phyloP scores from a whole-genome alignment of 1,284 basidiomycete genomes.

The Flammula alnicola region DNA sequence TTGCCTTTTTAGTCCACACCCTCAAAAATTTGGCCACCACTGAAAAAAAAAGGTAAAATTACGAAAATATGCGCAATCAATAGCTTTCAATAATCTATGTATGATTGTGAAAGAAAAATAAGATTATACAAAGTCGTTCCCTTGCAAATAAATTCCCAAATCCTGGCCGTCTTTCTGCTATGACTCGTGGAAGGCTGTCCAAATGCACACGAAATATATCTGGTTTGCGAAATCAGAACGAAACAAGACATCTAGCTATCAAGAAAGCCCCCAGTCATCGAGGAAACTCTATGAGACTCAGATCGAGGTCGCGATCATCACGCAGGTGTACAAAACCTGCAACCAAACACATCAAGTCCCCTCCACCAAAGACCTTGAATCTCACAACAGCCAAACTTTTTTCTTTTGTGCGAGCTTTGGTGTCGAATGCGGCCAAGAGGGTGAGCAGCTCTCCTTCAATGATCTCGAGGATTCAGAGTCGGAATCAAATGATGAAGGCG shows the following conservation, averaged over 20 bases:
- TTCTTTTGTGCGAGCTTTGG: no score
- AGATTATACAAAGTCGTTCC: neutral
- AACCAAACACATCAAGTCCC: constrained; percentile 38
- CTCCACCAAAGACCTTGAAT: constrained; percentile 36
- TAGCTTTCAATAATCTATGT: constrained; percentile 1
- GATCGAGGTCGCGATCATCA: constrained; percentile 36
- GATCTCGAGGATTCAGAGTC: no score
- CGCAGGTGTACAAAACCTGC: constrained; percentile 1
- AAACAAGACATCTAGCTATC: neutral
- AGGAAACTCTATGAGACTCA: constrained; percentile 21
- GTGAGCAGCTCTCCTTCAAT: no score
- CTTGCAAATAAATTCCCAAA: neutral
- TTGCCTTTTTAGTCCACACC: neutral
- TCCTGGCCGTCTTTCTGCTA: neutral
- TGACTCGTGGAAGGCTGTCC: neutral
- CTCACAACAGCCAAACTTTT: no score
- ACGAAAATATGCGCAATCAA: constrained; percentile 4
- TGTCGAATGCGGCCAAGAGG: constrained; percentile 26
- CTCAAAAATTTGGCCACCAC: constrained; percentile 5
- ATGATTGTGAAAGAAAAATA: neutral
- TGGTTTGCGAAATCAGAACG: neutral
- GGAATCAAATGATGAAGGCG: no score
- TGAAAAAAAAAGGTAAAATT: constrained; percentile 3
- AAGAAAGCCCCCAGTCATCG: neutral
- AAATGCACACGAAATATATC: neutral